phyloP scores from a whole-genome alignment of 2,329 filamentous ascomycete genomes.

The Penicillium sp. region DNA sequence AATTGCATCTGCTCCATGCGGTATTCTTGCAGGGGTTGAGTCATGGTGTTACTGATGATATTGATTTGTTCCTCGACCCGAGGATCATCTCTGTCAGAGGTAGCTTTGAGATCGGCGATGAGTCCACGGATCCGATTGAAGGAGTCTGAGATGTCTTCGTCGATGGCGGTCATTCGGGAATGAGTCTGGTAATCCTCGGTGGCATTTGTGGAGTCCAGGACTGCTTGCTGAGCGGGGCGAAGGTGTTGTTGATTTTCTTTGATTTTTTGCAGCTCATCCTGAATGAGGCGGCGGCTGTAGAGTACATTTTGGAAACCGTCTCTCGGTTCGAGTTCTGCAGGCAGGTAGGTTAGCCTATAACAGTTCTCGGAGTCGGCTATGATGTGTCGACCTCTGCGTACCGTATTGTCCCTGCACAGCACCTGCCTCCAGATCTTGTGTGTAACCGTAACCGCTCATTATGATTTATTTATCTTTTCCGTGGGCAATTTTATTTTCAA shows the following conservation, averaged over 20 bases:
- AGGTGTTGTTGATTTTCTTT: not conserved
- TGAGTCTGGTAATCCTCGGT: constrained; percentile 12
- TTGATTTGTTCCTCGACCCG: constrained; percentile 7
- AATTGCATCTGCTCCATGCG: constrained; percentile 8
- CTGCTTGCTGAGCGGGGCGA: constrained; percentile 14
- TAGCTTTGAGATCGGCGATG: constrained; percentile 7
- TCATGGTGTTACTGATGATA: constrained; percentile 7
- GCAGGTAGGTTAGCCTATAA: not conserved
- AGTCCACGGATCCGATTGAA: constrained; percentile 3
- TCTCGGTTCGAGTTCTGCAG: not conserved
- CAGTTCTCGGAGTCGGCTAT: not conserved
- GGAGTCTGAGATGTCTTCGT: constrained; percentile 5
- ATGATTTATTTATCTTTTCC: not conserved
- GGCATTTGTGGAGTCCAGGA: constrained; percentile 12
- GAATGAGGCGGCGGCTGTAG: not conserved
- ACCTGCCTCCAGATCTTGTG: not conserved
- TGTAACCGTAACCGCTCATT: not conserved
- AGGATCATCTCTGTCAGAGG: constrained; percentile 4
- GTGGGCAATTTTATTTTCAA: no score
- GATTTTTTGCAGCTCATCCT: not conserved
- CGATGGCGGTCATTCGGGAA: not conserved
- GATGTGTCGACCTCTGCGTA: not conserved
- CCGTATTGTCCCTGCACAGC: not conserved
- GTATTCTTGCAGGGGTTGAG: constrained; percentile 5
- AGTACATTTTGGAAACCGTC: not conserved